Conservation (phyloP, 352 stramenopile genomes). For the Phytophthora tentaculata region DNA sequence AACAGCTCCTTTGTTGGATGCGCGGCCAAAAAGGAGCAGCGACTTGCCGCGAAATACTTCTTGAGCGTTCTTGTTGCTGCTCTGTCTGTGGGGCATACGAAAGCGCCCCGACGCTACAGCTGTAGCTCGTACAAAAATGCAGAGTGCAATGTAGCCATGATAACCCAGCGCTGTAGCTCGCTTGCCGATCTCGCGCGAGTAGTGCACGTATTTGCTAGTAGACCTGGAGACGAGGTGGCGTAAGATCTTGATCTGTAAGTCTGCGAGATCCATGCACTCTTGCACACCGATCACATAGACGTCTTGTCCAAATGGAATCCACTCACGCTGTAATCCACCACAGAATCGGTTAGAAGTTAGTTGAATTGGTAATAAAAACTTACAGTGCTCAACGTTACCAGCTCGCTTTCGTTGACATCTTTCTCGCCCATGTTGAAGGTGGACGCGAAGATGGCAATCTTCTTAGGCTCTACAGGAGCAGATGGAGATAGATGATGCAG, state of each 20-base stretch:
- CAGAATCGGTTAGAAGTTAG: slow-evolving; percentile 12
- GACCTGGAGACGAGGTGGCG: slow-evolving; percentile 63
- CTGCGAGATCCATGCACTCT: slow-evolving; percentile 88
- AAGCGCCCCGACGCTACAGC: slow-evolving; percentile 71
- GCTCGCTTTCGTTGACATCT: slow-evolving; percentile 57
- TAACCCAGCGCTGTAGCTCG: slow-evolving; percentile 79
- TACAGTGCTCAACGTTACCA: slow-evolving; percentile 34
- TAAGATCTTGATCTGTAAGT: slow-evolving; percentile 72
- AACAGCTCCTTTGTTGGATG: slow-evolving; percentile 92
- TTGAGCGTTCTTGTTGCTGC: slow-evolving; percentile 63
- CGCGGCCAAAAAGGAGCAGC: slow-evolving; percentile 73
- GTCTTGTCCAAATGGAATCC: slow-evolving; percentile 87
- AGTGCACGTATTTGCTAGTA: slow-evolving; percentile 73
- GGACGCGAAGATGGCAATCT: slow-evolving; percentile 74
- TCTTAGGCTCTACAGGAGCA: slow-evolving; percentile 34
- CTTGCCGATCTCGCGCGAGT: slow-evolving; percentile 84
- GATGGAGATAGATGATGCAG: slow-evolving; percentile 24
- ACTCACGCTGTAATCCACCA: slow-evolving; percentile 43
- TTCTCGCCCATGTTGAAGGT: slow-evolving; percentile 91
- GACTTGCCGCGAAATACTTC: slow-evolving; percentile 84
- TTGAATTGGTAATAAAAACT: background rate
- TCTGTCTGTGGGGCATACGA: slow-evolving; percentile 63
- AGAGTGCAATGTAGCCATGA: slow-evolving; percentile 89
- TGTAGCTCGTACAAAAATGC: slow-evolving; percentile 77
- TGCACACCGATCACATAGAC: slow-evolving; percentile 93